phyloP scores from a whole-genome alignment of 1,284 basidiomycete species.

The Cutaneotrichosporon cutaneum region DNA sequence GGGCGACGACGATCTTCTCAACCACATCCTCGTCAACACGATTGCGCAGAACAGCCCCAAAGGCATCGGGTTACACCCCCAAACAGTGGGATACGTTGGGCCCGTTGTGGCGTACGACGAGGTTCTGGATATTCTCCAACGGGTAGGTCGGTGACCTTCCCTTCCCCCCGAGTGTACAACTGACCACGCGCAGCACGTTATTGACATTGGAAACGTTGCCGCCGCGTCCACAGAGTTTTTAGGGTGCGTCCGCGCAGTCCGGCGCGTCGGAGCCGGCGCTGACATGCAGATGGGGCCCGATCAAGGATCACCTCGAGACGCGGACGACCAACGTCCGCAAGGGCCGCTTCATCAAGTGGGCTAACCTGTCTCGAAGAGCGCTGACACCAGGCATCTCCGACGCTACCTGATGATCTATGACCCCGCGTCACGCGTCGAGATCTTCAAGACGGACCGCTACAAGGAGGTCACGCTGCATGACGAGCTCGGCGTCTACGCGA shows the following conservation, averaged over 20 bases:
- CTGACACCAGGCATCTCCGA: slow-evolving; percentile 39
- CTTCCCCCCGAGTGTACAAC: background rate
- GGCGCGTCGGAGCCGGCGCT: background rate
- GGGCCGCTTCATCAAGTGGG: slow-evolving; percentile 15
- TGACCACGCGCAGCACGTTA: slow-evolving; percentile 24
- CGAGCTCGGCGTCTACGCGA: slow-evolving; percentile 50
- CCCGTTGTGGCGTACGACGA: slow-evolving; percentile 40
- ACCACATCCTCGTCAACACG: slow-evolving; percentile 51
- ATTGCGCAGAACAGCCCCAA: slow-evolving; percentile 38
- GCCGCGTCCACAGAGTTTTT: slow-evolving; percentile 32
- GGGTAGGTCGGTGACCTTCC: slow-evolving; percentile 29
- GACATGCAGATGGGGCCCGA: slow-evolving; percentile 26
- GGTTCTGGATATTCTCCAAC: slow-evolving; percentile 38
- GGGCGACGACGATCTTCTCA: slow-evolving; percentile 50
- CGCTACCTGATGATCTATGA: slow-evolving; percentile 43
- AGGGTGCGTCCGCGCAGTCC: slow-evolving; percentile 32
- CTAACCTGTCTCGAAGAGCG: too few species aligned
- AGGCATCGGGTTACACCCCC: slow-evolving; percentile 49
- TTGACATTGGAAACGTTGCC: slow-evolving; percentile 27
- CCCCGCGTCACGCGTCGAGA: slow-evolving; percentile 47
- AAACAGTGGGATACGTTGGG: slow-evolving; percentile 48
- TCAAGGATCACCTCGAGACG: slow-evolving; percentile 37
- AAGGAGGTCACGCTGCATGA: slow-evolving; percentile 42
- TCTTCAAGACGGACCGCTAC: slow-evolving; percentile 48
- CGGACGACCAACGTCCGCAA: slow-evolving; percentile 36